Conservation (phyloP, 75 land plant species). For the Cupressus sempervirens region DNA sequence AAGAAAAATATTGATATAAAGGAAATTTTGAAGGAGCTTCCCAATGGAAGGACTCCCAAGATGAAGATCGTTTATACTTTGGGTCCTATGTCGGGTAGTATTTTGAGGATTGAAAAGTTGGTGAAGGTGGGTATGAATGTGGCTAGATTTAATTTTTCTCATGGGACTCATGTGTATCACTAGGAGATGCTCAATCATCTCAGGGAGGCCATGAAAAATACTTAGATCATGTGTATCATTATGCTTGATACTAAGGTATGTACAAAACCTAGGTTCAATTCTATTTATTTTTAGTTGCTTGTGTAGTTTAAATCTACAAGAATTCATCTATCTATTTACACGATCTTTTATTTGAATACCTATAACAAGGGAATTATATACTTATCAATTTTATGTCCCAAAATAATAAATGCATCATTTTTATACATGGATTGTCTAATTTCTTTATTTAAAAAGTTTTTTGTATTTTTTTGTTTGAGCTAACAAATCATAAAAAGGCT, state of each 20-base stretch:
- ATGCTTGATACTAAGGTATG: conserved; percentile 87
- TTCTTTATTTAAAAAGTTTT: too few relatives aligned
- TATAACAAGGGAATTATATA: background rate
- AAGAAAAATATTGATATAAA: conserved; percentile 72
- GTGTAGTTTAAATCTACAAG: background rate
- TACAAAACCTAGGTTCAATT: background rate
- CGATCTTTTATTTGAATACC: background rate
- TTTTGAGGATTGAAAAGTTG: conserved; percentile 66
- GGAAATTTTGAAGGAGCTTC: conserved; percentile 44
- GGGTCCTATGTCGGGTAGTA: conserved; percentile 70
- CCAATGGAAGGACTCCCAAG: conserved; percentile 39
- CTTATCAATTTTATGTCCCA: too few relatives aligned
- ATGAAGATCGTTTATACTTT: conserved; percentile 88
- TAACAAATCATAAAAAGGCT: background rate
- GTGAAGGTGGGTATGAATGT: conserved; percentile 83
- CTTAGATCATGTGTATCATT: conserved; percentile 68
- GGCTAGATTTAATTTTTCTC: conserved; percentile 88
- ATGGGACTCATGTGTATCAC: conserved; percentile 81
- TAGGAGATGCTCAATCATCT: conserved; percentile 71
- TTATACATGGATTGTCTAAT: background rate
- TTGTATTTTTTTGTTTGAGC: background rate
- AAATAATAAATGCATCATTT: background rate
- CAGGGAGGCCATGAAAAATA: conserved; percentile 77
- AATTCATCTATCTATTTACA: background rate
- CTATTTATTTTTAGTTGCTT: too few relatives aligned